Percentiles rank a stretch among this genome's conserved stretches.
Conservation (phyloP, 495 filamentous ascomycete species). For the Talaromyces thailandensis region DNA sequence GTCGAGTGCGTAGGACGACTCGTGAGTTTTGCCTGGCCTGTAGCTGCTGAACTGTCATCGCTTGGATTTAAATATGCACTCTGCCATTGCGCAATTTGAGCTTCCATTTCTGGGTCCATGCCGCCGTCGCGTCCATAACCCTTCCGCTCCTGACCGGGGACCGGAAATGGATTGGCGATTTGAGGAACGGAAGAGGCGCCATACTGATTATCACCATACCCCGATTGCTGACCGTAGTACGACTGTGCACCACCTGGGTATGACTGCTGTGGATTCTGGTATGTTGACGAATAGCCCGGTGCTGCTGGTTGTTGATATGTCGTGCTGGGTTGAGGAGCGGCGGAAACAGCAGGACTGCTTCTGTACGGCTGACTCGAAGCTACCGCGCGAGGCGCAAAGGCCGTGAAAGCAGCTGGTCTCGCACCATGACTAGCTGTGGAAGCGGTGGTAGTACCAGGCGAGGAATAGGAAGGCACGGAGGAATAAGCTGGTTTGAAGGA, state of each 20-base stretch:
- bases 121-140: slow-evolving; percentile 37
- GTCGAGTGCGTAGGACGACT: slow-evolving; percentile 12
- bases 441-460: slow-evolving; percentile 21
- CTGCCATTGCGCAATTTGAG: slow-evolving; percentile 94
- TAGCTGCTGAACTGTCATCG: slow-evolving; percentile 25
- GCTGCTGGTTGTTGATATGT: slow-evolving; percentile 30
- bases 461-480: slow-evolving; percentile 24
- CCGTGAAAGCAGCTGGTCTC: slow-evolving; percentile 33
- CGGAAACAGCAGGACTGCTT: slow-evolving; percentile 33
- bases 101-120: slow-evolving; percentile 78
- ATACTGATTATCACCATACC: slow-evolving; percentile 42
- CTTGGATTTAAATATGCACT: slow-evolving; percentile 63
- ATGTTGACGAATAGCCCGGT: slow-evolving; percentile 23
- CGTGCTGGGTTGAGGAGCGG: slow-evolving; percentile 28
- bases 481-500: slow-evolving; percentile 54
- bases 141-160: slow-evolving; percentile 43
- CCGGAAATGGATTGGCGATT: slow-evolving; percentile 80
- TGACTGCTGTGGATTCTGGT: slow-evolving; percentile 24
- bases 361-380: slow-evolving; percentile 37
- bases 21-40: slow-evolving; percentile 17
- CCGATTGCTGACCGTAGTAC: slow-evolving; percentile 43
- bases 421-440: slow-evolving; percentile 23
- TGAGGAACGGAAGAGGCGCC: slow-evolving; percentile 54
- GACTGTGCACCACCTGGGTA: slow-evolving; percentile 34
- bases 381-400: slow-evolving; percentile 59